Percentiles rank a stretch among this genome's conserved stretches.
phyloP scores from a whole-genome alignment of 768 basidiomycete genomes.

The Phylloporus sp. region DNA sequence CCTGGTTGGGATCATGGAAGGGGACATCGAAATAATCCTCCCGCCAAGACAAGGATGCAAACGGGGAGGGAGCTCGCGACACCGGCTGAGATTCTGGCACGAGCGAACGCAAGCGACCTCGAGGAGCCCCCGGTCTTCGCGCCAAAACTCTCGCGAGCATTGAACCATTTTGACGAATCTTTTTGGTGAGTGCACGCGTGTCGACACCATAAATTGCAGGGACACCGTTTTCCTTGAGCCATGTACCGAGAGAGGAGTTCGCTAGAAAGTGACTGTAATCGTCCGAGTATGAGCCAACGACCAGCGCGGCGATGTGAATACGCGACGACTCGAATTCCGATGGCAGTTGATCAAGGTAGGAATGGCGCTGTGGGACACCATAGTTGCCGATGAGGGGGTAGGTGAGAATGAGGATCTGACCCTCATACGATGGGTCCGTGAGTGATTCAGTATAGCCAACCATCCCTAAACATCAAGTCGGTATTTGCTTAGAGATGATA shows the following conservation, averaged over 20 bases:
- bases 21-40: constrained; percentile 80
- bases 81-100: constrained; percentile 36
- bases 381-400: constrained; percentile 98
- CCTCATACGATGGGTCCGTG: constrained; percentile 97
- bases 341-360: constrained; percentile 53
- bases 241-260: constrained; percentile 76
- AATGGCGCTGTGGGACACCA: constrained; percentile 78
- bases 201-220: constrained; percentile 96
- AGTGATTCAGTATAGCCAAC: constrained; percentile 98
- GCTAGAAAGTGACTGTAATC: constrained; percentile 96
- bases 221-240: constrained; percentile 93
- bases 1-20: constrained; percentile 83
- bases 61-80: constrained; percentile 53
- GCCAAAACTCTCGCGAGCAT: constrained; percentile 86
- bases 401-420: constrained; percentile 95
- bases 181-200: constrained; percentile 95
- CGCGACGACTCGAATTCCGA: constrained; percentile 89
- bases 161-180: constrained; percentile 89
- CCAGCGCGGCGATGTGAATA: constrained; percentile 88
- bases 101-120: constrained; percentile 34
- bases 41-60: constrained; percentile 61
- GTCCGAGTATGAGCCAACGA: constrained; percentile 91
- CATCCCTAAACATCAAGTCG: constrained; percentile 66
- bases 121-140: constrained; percentile 46
- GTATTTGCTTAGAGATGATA: constrained; percentile 7